Percentiles rank a stretch among this genome's conserved stretches.
Conservation (phyloP, 129 eudicot species). For the Oenanthe sinensis region DNA sequence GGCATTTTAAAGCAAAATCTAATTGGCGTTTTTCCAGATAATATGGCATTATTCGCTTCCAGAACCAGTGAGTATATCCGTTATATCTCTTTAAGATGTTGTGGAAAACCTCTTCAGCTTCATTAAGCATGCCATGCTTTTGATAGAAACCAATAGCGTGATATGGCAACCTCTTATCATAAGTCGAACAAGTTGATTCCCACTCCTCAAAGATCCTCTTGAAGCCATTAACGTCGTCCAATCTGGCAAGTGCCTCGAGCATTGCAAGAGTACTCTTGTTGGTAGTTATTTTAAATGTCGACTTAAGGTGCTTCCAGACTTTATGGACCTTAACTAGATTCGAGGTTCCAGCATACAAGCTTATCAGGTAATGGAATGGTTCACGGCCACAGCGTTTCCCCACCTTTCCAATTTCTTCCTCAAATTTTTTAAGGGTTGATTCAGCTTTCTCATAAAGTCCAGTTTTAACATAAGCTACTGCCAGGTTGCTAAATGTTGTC, state of each 20-base stretch:
- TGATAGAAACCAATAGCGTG: conserved; percentile 32
- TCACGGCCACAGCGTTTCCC: conserved; percentile 26
- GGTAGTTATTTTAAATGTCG: conserved; percentile 25
- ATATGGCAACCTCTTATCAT: conserved; percentile 44
- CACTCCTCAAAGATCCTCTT: conserved; percentile 55
- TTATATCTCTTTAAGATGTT: conserved; percentile 29
- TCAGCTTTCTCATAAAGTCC: conserved; percentile 52
- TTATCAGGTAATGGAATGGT: conserved; percentile 48
- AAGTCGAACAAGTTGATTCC: conserved; percentile 41
- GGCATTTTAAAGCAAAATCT: no score
- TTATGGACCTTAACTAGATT: conserved; percentile 44
- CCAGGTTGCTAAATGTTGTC: conserved; percentile 65
- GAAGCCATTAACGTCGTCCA: conserved; percentile 38
- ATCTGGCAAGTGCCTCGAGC: conserved; percentile 51
- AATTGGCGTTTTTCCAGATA: conserved; percentile 21
- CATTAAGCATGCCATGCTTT: conserved; percentile 39
- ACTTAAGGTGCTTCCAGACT: conserved; percentile 40
- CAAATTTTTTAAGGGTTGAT: conserved; percentile 41
- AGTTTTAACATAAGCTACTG: conserved; percentile 38
- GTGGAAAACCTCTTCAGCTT: conserved; percentile 44
- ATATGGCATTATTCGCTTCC: conserved; percentile 28
- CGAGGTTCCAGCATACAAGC: conserved; percentile 37
- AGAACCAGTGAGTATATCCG: conserved; percentile 25
- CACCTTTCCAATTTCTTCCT: conserved; percentile 24
- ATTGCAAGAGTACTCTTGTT: conserved; percentile 41